Evolutionary conservation across 768 basidiomycete species (phyloP), one percentile per base, ranked within the genome.

Genomic region (Lactifluus piperatus): DNA sequence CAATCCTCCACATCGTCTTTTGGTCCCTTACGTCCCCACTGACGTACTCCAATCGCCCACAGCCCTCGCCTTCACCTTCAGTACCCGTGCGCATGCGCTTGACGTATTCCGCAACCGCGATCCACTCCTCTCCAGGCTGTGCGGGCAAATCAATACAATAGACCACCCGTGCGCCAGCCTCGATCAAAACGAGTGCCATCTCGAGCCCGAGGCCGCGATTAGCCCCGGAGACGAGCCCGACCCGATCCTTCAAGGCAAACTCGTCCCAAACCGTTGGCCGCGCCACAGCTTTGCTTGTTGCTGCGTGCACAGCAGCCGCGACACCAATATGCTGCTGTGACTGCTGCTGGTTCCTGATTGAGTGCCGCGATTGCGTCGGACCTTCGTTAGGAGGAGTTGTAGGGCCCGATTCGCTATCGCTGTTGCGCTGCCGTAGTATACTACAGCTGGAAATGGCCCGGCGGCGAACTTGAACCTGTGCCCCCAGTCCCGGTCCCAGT

Each of bases 131-230:
- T 1, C 81, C 81, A 0, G 87, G 81, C 37, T 70, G 68, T 39
- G 67, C 60, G 1, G 84, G 79, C 10, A 88, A 73, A 68, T 88
- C 87, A 13, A 86, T 71, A 67, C 85, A 86, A 69, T 88, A 88
- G 18, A 88, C 76, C 0, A 76, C 83, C 8, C 80, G 76, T 6
- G 85, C 85, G 34, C 88, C 88, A 14, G 81, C 84, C 72, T 91
- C 89, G 44, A 79, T 79, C 43, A 91, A 72, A 4, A 83, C 81
- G 54, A 90, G 72, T 36, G 86, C 86, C 84, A 87, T 85, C 73
- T 92, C 90, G n/a, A 92, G 80, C 3, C 90, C 90, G 16, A 91
- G 78, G 0, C 89, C 76, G 41, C 74, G 73, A 62, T 74, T 72
- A 16, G 62, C 76, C 11, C 75, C 75, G 10, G 74, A 71, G 24